phyloP scores from a whole-genome alignment of 169 alveolate genomes.

The Eimeria brunetti region DNA sequence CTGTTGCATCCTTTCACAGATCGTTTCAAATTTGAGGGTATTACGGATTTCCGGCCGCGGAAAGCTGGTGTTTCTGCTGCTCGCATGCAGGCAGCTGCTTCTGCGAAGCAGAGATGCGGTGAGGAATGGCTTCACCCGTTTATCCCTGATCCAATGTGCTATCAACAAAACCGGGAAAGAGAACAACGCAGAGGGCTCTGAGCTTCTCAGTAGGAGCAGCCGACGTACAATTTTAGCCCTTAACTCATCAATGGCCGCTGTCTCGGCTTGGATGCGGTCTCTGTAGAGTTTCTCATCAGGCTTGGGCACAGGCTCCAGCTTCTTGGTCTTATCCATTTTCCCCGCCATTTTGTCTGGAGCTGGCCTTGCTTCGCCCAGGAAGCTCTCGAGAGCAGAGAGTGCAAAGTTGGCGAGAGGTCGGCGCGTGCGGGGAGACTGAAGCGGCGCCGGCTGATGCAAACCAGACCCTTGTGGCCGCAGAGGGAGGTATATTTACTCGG shows the following conservation, averaged over 20 bases:
- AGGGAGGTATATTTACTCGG: background rate
- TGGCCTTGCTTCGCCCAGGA: slow-evolving; percentile 26
- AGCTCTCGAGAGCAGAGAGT: slow-evolving; percentile 49
- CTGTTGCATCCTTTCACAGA: background rate
- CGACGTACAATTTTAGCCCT: slow-evolving; percentile 69
- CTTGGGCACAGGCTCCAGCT: slow-evolving; percentile 81
- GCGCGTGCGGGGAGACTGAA: slow-evolving; percentile 70
- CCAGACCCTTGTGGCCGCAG: slow-evolving; percentile 11
- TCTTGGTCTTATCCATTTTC: slow-evolving; percentile 56
- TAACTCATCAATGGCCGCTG: slow-evolving; percentile 74
- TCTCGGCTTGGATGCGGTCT: slow-evolving; percentile 76
- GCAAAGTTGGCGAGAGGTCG: slow-evolving; percentile 59
- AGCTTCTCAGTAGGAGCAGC: background rate
- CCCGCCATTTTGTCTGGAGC: slow-evolving; percentile 70
- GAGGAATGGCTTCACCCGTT: background rate
- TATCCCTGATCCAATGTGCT: background rate
- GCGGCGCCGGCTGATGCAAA: slow-evolving; percentile 27
- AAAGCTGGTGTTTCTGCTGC: background rate
- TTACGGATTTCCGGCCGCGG: background rate
- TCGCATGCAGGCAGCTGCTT: background rate
- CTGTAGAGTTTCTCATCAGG: slow-evolving; percentile 77
- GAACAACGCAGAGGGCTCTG: background rate
- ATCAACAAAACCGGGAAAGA: background rate
- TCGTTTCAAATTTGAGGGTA: background rate
- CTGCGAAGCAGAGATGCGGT: background rate